Conservation (phyloP, 208 protist species). For the Trypanosomatidae sp. region DNA sequence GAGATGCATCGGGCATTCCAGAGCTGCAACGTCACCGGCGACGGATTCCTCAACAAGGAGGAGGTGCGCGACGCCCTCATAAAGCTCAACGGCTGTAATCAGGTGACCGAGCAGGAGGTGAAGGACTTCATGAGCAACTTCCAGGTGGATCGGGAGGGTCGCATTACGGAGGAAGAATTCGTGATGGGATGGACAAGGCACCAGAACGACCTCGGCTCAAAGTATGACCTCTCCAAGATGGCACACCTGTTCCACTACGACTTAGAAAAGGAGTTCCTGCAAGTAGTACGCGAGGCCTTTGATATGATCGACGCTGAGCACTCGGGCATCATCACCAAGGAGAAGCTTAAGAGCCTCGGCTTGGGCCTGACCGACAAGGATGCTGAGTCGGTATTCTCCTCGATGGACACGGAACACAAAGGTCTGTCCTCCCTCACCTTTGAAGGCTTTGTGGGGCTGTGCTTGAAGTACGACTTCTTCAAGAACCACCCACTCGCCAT, state of each 20-base stretch:
- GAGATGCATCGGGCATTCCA: constrained; percentile 78
- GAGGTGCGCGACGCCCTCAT: constrained; percentile 91
- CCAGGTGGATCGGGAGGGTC: constrained; percentile 59
- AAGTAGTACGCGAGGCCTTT: constrained; percentile 75
- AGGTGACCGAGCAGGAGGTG: constrained; percentile 74
- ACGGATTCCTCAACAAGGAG: constrained; percentile 74
- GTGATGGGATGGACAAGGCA: constrained; percentile 78
- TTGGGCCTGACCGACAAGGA: constrained; percentile 66
- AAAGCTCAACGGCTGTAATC: constrained; percentile 73
- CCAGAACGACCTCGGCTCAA: constrained; percentile 75
- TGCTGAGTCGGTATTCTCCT: constrained; percentile 59
- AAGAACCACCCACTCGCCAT: constrained; percentile 81
- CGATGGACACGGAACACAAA: constrained; percentile 55
- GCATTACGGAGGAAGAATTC: constrained; percentile 90
- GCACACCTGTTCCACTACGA: constrained; percentile 84
- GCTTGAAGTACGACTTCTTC: constrained; percentile 76
- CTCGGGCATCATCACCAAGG: constrained; percentile 74
- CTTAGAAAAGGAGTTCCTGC: constrained; percentile 82
- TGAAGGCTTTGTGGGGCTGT: constrained; percentile 80
- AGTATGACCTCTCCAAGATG: constrained; percentile 79
- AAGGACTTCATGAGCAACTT: constrained; percentile 84
- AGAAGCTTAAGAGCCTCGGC: constrained; percentile 64
- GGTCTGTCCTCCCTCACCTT: constrained; percentile 60
- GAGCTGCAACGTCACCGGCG: constrained; percentile 75
- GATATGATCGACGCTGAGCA: constrained; percentile 80